Evolutionary conservation across 208 protist genomes (phyloP).

Genomic region (Porcisia hertigi): DNA sequence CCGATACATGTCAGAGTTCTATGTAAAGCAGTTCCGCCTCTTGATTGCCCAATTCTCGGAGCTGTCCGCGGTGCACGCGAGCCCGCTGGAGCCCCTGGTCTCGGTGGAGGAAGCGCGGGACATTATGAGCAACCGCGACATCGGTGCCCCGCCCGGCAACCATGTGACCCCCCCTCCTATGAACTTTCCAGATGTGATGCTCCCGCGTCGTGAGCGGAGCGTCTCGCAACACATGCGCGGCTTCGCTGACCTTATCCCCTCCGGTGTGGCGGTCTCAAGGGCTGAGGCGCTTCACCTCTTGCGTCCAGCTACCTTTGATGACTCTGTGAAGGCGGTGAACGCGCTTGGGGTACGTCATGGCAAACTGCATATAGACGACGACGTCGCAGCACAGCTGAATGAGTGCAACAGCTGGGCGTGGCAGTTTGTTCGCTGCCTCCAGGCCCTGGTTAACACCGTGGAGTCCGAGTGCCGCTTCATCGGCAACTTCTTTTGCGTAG

Average conservation of each 20-base stretch:
- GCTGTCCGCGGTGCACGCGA: conserved; percentile 44
- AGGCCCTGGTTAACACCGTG: conserved; percentile 57
- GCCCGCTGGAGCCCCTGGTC: conserved; percentile 65
- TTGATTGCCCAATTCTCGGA: conserved; percentile 49
- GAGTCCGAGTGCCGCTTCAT: conserved; percentile 80
- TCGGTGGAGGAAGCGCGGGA: conserved; percentile 57
- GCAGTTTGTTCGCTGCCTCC: conserved; percentile 57
- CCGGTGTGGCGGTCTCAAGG: conserved; percentile 5
- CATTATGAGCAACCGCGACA: conserved; percentile 67
- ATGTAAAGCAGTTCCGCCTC: conserved; percentile 39
- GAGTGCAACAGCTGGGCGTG: conserved; percentile 66
- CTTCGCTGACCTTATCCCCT: conserved; percentile 21
- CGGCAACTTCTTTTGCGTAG: conserved; percentile 75
- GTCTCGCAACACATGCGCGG: conserved; percentile 74
- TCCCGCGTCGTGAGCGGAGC: conserved; percentile 67
- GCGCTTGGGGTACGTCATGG: conserved; percentile 49
- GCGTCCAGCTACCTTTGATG: conserved; percentile 56
- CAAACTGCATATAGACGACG: conserved; percentile 44
- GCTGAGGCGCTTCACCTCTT: conserved; percentile 35
- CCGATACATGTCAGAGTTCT: conserved; percentile 58
- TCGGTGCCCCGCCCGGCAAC: conserved; percentile 52
- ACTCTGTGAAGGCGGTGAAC: conserved; percentile 53
- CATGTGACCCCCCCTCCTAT: conserved; percentile 40
- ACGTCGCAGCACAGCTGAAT: conserved; percentile 37
- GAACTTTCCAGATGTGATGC: conserved; percentile 48